phyloP scores from a whole-genome alignment of 176 grass and related monocot genomes.

The Puccinellia tenuiflora region DNA sequence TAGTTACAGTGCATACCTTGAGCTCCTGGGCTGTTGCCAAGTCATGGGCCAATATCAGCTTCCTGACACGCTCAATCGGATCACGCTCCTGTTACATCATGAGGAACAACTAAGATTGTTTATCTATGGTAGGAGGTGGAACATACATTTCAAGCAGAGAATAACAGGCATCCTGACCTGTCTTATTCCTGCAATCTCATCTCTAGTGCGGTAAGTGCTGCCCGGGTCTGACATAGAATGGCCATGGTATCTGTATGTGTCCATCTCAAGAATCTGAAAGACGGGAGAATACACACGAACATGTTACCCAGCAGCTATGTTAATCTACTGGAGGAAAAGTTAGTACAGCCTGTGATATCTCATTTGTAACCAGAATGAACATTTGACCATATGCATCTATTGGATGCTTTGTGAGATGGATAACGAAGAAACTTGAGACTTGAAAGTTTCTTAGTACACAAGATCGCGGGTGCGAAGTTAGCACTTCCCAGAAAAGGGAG shows the following conservation, averaged over 20 bases:
- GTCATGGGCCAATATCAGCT: neutral
- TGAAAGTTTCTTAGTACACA: neutral
- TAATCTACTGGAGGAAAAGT: neutral
- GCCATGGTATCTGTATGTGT: conserved; percentile 91
- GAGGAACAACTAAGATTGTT: neutral
- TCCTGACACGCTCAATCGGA: conserved; percentile 77
- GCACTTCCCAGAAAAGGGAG: neutral
- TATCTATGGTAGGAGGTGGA: neutral
- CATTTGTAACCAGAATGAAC: too few relatives aligned
- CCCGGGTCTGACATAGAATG: conserved; percentile 93
- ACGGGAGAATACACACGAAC: neutral
- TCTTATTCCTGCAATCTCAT: conserved; percentile 72
- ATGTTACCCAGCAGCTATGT: neutral
- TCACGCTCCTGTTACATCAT: conserved; percentile 58
- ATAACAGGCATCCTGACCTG: conserved; percentile 35
- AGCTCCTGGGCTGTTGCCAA: too few relatives aligned
- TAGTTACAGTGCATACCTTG: too few relatives aligned
- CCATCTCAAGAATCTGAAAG: conserved; percentile 93
- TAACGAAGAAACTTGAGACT: neutral
- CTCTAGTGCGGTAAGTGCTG: conserved; percentile 77
- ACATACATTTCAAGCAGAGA: neutral
- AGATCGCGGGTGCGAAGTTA: neutral
- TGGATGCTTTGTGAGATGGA: neutral
- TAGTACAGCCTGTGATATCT: neutral
- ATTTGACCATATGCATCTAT: too few relatives aligned